These are phyloP conservation scores for Friedmanniomyces endolithicus DNA, from an alignment of 495 filamentous ascomycete species.

Conservation along the genomic window DNA sequence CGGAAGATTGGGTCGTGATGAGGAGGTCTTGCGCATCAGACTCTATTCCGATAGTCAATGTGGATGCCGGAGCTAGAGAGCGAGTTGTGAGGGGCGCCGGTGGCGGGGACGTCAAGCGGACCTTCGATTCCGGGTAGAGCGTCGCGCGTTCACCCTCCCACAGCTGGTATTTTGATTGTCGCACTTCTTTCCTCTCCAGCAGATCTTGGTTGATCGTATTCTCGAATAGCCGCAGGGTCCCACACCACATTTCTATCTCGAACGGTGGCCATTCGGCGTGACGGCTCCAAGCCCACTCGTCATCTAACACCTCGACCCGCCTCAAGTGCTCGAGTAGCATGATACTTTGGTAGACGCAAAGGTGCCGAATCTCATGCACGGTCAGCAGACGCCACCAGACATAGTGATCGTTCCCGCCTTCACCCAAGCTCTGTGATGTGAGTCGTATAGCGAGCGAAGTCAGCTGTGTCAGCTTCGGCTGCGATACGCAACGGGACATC, in stretches of 20 bases:
- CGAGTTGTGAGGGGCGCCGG: background rate
- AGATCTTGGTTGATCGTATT: background rate
- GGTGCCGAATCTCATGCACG: background rate
- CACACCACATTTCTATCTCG: background rate
- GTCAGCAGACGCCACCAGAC: background rate
- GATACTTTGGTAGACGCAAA: background rate
- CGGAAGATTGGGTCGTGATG: no score
- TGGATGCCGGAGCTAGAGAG: background rate
- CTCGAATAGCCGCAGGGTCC: background rate
- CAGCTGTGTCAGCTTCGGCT: background rate
- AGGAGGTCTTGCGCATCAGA: no score
- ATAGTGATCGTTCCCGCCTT: background rate
- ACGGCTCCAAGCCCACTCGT: background rate
- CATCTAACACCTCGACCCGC: background rate
- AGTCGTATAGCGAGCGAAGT: background rate
- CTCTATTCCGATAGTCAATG: no score
- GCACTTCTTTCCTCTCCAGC: background rate
- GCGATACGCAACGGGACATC: no score
- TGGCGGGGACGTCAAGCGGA: background rate
- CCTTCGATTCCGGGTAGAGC: background rate
- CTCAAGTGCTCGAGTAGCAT: background rate
- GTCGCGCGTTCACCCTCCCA: background rate
- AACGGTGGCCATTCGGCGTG: background rate
- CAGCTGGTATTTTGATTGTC: background rate
- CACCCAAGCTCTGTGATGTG: background rate